These are phyloP conservation scores for Penicillium antarcticum DNA, from an alignment of 495 filamentous ascomycete species.

Conservation along the genomic window DNA sequence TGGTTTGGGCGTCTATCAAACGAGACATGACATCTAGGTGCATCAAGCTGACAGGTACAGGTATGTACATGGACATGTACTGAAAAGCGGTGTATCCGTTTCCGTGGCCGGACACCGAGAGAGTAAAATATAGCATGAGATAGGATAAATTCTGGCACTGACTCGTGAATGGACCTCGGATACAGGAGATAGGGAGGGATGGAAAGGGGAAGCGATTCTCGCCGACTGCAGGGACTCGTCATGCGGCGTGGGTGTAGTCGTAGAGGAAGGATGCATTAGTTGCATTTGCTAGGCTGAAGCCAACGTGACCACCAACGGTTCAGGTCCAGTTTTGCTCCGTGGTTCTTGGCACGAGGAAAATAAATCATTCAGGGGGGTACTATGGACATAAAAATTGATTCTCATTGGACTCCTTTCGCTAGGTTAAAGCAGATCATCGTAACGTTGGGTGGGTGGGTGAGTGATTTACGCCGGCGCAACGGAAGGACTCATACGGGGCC, in stretches of 20 bases:
- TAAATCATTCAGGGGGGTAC: too few relatives aligned
- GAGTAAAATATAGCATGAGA: neutral
- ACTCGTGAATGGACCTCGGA: neutral
- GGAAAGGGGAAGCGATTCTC: neutral
- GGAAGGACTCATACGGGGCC: constrained; percentile 4
- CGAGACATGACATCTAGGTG: neutral
- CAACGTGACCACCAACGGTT: neutral
- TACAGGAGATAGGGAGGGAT: too few relatives aligned
- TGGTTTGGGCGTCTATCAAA: neutral
- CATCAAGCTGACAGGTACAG: neutral
- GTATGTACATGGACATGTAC: neutral
- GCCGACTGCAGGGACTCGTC: neutral
- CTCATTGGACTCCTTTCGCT: too few relatives aligned
- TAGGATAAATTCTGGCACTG: neutral
- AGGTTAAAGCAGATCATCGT: too few relatives aligned
- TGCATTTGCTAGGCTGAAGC: neutral
- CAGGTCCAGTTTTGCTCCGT: neutral
- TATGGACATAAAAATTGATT: too few relatives aligned
- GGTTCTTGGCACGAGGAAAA: neutral
- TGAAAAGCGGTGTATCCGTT: neutral
- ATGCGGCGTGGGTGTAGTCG: neutral
- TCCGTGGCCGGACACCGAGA: neutral
- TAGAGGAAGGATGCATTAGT: neutral
- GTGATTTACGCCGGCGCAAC: constrained; percentile 8
- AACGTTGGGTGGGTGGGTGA: neutral